phyloP scores from a whole-genome alignment of 768 basidiomycete species.

The Calocera viscosa region DNA sequence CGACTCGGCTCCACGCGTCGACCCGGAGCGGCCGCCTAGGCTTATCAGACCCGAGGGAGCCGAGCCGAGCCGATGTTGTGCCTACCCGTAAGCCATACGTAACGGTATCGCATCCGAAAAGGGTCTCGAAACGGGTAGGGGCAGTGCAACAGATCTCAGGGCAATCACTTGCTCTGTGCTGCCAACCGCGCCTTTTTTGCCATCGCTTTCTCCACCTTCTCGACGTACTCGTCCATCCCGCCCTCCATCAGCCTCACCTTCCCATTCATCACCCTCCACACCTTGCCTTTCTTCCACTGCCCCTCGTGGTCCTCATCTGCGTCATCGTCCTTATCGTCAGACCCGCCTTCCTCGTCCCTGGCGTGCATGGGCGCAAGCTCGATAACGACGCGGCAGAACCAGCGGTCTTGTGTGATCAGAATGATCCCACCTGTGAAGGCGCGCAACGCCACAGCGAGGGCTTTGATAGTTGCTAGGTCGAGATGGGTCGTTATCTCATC shows the following conservation, averaged over 20 bases:
- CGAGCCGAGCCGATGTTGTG: too few relatives aligned
- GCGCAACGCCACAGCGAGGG: constrained; percentile 40
- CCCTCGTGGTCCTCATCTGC: constrained; percentile 12
- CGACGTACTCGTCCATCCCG: constrained; percentile 2
- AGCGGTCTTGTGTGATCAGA: constrained; percentile 53
- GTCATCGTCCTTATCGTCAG: constrained; percentile 14
- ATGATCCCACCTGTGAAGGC: constrained; percentile 44
- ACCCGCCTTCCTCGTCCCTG: constrained; percentile 18
- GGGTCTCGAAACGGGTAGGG: too few relatives aligned
- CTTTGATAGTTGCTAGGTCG: constrained; percentile 47
- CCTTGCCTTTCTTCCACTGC: neutral
- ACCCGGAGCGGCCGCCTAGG: too few relatives aligned
- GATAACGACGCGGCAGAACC: constrained; percentile 19
- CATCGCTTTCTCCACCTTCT: neutral
- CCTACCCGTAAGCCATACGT: too few relatives aligned
- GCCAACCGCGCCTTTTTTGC: neutral
- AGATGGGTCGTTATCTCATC: constrained; percentile 59
- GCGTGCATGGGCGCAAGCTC: constrained; percentile 20
- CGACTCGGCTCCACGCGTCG: too few relatives aligned
- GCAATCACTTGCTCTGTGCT: neutral
- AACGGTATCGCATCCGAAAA: too few relatives aligned
- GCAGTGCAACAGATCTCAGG: too few relatives aligned
- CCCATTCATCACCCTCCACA: neutral
- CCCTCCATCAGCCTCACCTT: neutral
- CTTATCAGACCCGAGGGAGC: too few relatives aligned